Evolutionary conservation across 2,329 filamentous ascomycete species (phyloP).

Genomic region (Phialophora verrucosa): DNA sequence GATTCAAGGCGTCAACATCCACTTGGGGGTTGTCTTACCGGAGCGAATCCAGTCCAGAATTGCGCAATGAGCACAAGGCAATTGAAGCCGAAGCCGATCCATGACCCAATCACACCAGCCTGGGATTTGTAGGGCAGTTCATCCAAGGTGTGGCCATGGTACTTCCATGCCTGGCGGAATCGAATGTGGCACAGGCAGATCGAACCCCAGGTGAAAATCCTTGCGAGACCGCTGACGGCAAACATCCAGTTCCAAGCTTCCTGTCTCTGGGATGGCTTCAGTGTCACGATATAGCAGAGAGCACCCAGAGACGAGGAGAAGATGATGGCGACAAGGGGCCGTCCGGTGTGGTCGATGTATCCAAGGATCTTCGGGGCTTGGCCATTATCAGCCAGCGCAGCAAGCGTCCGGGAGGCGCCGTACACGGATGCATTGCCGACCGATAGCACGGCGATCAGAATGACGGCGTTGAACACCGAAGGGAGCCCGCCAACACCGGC

Average conservation of each 20-base stretch:
- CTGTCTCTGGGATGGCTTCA: constrained; percentile 11
- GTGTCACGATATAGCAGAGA: constrained; percentile 73
- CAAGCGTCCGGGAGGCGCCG: constrained; percentile 85
- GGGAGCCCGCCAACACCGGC: constrained; percentile 80
- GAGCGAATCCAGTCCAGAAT: constrained; percentile 85
- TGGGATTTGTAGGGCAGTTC: constrained; percentile 83
- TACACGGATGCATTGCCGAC: constrained; percentile 92
- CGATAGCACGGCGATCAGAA: constrained; percentile 85
- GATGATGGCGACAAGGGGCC: constrained; percentile 74
- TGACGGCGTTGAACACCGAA: constrained; percentile 92
- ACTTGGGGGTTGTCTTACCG: constrained; percentile 44
- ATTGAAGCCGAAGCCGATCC: constrained; percentile 78
- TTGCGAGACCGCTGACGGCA: constrained; percentile 73
- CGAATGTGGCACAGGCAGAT: constrained; percentile 70
- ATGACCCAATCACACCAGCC: constrained; percentile 78
- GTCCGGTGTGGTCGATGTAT: constrained; percentile 81
- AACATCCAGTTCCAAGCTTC: constrained; percentile 80
- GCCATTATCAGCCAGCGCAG: constrained; percentile 83
- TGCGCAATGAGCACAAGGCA: constrained; percentile 76
- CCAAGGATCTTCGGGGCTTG: constrained; percentile 77
- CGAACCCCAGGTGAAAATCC: constrained; percentile 71
- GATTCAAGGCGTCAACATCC: neutral
- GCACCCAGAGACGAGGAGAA: constrained; percentile 71
- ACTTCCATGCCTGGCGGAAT: constrained; percentile 78
- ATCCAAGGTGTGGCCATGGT: constrained; percentile 69